Evolutionary conservation across 2,329 filamentous ascomycete species (phyloP), one percentile per base, ranked within the genome.

Genomic region (Trichoderma brevicompactum): DNA sequence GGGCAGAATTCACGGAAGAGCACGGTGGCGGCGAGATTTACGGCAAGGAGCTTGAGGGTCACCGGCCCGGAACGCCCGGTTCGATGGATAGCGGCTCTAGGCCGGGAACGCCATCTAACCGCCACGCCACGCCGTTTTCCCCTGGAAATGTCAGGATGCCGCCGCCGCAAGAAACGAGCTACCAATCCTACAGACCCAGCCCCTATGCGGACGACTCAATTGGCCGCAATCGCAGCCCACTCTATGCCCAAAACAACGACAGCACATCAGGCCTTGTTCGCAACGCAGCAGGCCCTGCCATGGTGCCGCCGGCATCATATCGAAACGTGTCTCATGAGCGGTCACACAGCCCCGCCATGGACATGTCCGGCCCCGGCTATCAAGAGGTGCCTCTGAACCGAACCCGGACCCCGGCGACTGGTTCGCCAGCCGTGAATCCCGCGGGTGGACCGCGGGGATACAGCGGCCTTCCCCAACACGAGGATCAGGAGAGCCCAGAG

Each of bases 1-100:
- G 92, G 1, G 86, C 91, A 2, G 94, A 97, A 70, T 97, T 98
- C 78, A 88, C 88, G 1, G 89, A 93, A 10, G 92, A 95, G 63
- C 90, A 93, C 69, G 92, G 92, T n/a, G 93, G 91, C 5, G 91
- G 90, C 23, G 85, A 87, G 38, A 80, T 89, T 7, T 89, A 86
- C 68, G 90, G 89, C 3, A 82, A 80, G 13, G 77, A 83, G 2
- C 79, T 81, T 28, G 89, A 91, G 67, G 78, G 88, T 2, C 76
- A 84, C 15, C 82, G 89, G 1, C 85, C 88, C 0, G 85, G 83
- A 17, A 91, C 89, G 0, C 88, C 89, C 0, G 81, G 82, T 12
- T 86, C 84, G 34, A 77, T 81, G 54, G 81, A 77, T 66, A 80
- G 81, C 17, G 15, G 36, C n/a, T 86, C 84, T 0, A 76, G 85